Base-by-base conservation (phyloP, 148 eudicot genomes). In the Vaccinium macrocarpon region DNA sequence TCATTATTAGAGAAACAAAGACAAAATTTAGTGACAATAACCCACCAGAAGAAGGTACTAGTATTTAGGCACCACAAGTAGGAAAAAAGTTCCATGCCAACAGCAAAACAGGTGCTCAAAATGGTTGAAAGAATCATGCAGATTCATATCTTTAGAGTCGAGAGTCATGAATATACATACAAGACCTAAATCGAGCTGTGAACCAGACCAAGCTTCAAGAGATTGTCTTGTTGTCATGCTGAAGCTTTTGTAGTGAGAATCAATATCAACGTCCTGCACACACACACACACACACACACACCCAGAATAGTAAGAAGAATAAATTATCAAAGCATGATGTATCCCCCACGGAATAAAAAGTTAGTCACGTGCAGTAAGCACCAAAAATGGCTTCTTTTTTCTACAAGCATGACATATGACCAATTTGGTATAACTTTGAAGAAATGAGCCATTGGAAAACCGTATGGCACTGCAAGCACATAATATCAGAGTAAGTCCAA, bases 201-300 rank as follows among this genome's bases (percentile, higher is more conserved):
- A 82, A 79, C 92, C 90, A 87, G 97, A 93, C 99, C 99, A 97
- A 66, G 99, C 96, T 82, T 95, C 98, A 79, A 97, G 98, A 83
- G 97, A 93, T 83, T 88, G 90, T 85, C 97, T 92, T 72, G 98
- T 93, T 76, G 78, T 89, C 79, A 70, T 48, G 75, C 88, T 97
- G 89, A 93, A 97, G 83, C 81, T 88, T 85, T 91, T 92, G 93
- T 93, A 97, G 53, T 89, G 91, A 55, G 93, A 86, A 85, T 89
- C 88, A 86, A 93, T 89, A 84, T 97, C 96, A 76, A 87, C 91
- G 68, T 93, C 97, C 99, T 97, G 82, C 81, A 81, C 62, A 53
- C 64, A 64, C 32, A 32, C 35, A 32, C 35, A 32, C 35, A 32
- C 35, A 32, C 35, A 32, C 35, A 32, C 35, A 32, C 35, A 32